Conservation (phyloP, 2,329 filamentous ascomycete species). For the Cercospora sp. region DNA sequence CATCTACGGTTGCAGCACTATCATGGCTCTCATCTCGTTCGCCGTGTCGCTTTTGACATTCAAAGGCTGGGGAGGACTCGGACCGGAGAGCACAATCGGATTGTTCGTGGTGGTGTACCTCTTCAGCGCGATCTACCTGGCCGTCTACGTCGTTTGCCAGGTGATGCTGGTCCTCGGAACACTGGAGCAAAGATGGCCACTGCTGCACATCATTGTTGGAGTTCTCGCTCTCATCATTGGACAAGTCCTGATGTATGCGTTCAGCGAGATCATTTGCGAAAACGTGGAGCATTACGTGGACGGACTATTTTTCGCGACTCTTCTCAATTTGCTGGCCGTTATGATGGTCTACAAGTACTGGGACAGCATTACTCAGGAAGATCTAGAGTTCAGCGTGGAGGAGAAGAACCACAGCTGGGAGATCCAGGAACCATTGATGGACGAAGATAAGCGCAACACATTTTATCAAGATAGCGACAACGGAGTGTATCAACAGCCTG, state of each 20-base stretch:
- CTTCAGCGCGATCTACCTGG: constrained; percentile 80
- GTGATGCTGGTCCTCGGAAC: constrained; percentile 85
- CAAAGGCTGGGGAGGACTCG: constrained; percentile 83
- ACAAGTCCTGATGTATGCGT: constrained; percentile 88
- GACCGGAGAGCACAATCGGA: constrained; percentile 80
- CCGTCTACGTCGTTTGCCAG: constrained; percentile 85
- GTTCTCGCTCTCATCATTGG: constrained; percentile 88
- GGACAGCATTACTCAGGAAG: constrained; percentile 98
- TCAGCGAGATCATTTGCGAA: constrained; percentile 81
- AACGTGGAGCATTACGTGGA: constrained; percentile 89
- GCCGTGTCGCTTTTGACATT: constrained; percentile 89
- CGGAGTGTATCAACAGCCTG: constrained; percentile 44
- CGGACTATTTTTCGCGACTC: constrained; percentile 88
- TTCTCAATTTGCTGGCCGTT: constrained; percentile 88
- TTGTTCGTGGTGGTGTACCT: constrained; percentile 91
- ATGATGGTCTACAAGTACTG: constrained; percentile 99
- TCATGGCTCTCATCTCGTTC: constrained; percentile 83
- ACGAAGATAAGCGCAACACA: constrained; percentile 74
- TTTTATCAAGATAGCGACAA: constrained; percentile 70
- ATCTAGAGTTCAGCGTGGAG: constrained; percentile 96
- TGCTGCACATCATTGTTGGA: constrained; percentile 88
- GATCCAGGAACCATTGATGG: constrained; percentile 86
- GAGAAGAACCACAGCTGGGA: constrained; percentile 98
- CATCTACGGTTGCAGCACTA: constrained; percentile 72
- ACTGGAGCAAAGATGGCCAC: constrained; percentile 89